Conservation (phyloP, 2,329 filamentous ascomycete genomes). For the Dothistroma pini region DNA sequence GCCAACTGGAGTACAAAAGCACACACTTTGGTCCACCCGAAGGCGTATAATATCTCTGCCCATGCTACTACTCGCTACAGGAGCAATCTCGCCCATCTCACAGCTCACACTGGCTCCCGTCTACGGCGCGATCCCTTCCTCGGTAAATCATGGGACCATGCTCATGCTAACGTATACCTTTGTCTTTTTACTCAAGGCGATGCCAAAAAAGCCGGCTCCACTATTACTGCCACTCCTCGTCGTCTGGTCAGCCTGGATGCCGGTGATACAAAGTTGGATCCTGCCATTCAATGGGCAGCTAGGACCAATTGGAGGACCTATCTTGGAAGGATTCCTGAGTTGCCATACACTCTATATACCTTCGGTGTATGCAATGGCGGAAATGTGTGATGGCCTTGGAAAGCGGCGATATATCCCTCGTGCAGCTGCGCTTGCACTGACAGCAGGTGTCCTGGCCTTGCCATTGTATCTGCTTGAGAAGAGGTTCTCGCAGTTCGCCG, state of each 20-base stretch:
- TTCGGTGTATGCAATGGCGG: slow-evolving; percentile 36
- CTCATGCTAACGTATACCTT: slow-evolving; percentile 54
- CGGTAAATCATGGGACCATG: slow-evolving; percentile 65
- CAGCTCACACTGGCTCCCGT: slow-evolving; percentile 77
- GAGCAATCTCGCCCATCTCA: slow-evolving; percentile 65
- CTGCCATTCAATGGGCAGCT: slow-evolving; percentile 63
- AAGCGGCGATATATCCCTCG: background rate
- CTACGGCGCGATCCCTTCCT: slow-evolving; percentile 78
- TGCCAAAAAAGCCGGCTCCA: background rate
- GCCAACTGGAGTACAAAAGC: background rate
- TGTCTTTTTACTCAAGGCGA: slow-evolving; percentile 2
- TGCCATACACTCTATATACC: slow-evolving; percentile 53
- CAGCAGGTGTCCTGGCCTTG: background rate
- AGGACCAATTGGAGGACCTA: slow-evolving; percentile 67
- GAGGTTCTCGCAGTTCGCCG: background rate
- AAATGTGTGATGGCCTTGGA: background rate
- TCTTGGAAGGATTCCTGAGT: slow-evolving; percentile 69
- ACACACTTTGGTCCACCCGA: background rate
- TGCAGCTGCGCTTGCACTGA: background rate
- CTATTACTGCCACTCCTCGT: slow-evolving; percentile 34
- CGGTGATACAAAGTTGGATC: slow-evolving; percentile 68
- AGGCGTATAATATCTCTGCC: background rate
- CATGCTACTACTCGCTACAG: slow-evolving; percentile 45
- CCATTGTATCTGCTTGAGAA: background rate
- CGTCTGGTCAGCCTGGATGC: slow-evolving; percentile 70